Conservation (phyloP, 1,139 yeast genomes). For the Pichia sp. region DNA sequence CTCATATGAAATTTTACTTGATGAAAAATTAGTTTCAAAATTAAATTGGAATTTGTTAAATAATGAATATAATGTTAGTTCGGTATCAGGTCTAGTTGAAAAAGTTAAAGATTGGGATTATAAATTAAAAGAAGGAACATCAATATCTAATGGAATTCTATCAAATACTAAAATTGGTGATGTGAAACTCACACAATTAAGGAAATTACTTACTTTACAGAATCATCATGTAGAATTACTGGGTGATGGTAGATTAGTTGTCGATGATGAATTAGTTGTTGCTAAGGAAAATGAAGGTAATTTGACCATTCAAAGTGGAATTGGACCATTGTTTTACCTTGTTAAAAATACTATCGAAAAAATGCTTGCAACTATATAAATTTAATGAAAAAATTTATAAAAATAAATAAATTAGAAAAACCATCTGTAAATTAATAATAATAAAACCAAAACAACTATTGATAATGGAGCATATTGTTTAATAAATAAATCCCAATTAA, state of each 20-base stretch:
- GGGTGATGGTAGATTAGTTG: slow-evolving; percentile 88
- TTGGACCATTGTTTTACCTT: slow-evolving; percentile 69
- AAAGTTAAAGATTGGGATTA: slow-evolving; percentile 19
- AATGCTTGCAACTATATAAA: slow-evolving; percentile 69
- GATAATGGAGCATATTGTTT: slow-evolving; percentile 86
- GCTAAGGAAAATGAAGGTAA: slow-evolving; percentile 78
- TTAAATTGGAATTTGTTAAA: slow-evolving; percentile 82
- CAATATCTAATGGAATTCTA: neutral
- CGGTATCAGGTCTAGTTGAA: slow-evolving; percentile 58
- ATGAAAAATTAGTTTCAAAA: slow-evolving; percentile 54
- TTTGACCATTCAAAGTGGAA: slow-evolving; percentile 69
- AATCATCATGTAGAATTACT: slow-evolving; percentile 80
- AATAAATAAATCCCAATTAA: slow-evolving; percentile 82
- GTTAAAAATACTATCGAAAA: slow-evolving; percentile 72
- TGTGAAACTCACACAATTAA: slow-evolving; percentile 74
- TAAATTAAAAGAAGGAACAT: slow-evolving; percentile 14
- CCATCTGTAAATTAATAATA: slow-evolving; percentile 80
- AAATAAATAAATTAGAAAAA: slow-evolving; percentile 37
- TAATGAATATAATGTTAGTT: slow-evolving; percentile 78
- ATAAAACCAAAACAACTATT: slow-evolving; percentile 63
- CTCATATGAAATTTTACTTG: slow-evolving; percentile 67
- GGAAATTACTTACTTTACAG: slow-evolving; percentile 49
- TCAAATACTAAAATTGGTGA: slow-evolving; percentile 75
- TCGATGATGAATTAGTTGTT: slow-evolving; percentile 71
- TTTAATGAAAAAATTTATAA: neutral